These are phyloP conservation scores for Solanum peruvianum DNA, from an alignment of 257 asterid genomes.

Conservation along the genomic window DNA sequence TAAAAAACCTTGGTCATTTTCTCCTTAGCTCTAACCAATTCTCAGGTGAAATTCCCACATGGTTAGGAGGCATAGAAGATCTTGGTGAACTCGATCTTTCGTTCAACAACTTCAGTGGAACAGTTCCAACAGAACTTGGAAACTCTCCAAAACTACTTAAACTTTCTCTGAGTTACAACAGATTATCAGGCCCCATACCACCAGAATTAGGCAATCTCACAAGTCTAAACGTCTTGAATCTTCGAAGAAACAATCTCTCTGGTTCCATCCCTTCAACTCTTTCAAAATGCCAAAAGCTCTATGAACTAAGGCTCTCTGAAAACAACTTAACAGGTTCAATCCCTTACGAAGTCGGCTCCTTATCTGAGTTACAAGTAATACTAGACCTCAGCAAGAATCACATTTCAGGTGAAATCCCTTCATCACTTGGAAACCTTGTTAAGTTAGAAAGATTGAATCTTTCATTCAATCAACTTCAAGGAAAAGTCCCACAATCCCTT, in stretches of 20 bases:
- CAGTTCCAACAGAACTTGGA: slow-evolving; percentile 55
- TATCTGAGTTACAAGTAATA: slow-evolving; percentile 68
- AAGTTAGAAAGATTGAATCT: slow-evolving; percentile 75
- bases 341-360: slow-evolving; percentile 49
- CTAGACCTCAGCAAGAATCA: slow-evolving; percentile 70
- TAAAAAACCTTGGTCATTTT: slow-evolving; percentile 45
- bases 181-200: slow-evolving; percentile 56
- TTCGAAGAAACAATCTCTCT: slow-evolving; percentile 52
- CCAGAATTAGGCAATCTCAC: slow-evolving; percentile 61
- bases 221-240: slow-evolving; percentile 61
- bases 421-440: slow-evolving; percentile 45
- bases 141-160: slow-evolving; percentile 54
- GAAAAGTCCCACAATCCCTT: slow-evolving; percentile 50
- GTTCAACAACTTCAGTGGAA: slow-evolving; percentile 50
- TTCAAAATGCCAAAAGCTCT: slow-evolving; percentile 69
- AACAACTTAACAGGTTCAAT: slow-evolving; percentile 57
- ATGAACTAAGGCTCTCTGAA: slow-evolving; percentile 67
- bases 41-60: slow-evolving; percentile 44
- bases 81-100: slow-evolving; percentile 84
- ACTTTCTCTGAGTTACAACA: slow-evolving; percentile 51
- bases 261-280: slow-evolving; percentile 58
- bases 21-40: slow-evolving; percentile 49
- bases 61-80: slow-evolving; percentile 57
- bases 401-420: slow-evolving; percentile 62
- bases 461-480: slow-evolving; percentile 48